Evolutionary conservation across 2,329 filamentous ascomycete species (phyloP).

Genomic region (Alternaria incomplexa): DNA sequence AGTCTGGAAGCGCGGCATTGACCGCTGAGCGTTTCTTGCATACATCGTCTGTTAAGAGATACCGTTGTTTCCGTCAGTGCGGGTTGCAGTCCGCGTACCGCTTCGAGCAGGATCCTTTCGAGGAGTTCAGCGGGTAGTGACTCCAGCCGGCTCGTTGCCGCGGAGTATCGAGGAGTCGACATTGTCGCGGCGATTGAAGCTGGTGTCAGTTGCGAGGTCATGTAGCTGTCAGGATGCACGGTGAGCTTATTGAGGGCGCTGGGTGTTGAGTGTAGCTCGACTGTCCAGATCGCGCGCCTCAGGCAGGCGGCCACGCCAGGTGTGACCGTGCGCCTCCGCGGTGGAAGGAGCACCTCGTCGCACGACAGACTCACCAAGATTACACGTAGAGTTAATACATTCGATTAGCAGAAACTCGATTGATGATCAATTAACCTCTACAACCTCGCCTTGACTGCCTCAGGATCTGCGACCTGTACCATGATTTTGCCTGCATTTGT

Average conservation of each 20-base stretch:
- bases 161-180: background rate
- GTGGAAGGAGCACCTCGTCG: background rate
- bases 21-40: background rate
- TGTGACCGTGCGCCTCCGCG: background rate
- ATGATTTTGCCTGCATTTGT: slow-evolving; percentile 61
- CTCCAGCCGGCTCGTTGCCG: background rate
- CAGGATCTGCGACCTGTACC: slow-evolving; percentile 47
- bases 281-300: background rate
- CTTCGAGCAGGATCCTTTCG: background rate
- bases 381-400: background rate
- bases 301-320: background rate
- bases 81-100: background rate
- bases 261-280: background rate
- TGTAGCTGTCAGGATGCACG: background rate
- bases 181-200: background rate
- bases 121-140: background rate
- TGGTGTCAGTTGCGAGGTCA: background rate
- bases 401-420: background rate
- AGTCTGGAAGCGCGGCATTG: background rate
- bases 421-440: slow-evolving; percentile 14
- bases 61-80: background rate
- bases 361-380: background rate
- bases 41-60: background rate
- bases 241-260: background rate
- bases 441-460: slow-evolving; percentile 49